Conservation (phyloP, 805 yeast genomes). For the Candida ipomoeae region DNA sequence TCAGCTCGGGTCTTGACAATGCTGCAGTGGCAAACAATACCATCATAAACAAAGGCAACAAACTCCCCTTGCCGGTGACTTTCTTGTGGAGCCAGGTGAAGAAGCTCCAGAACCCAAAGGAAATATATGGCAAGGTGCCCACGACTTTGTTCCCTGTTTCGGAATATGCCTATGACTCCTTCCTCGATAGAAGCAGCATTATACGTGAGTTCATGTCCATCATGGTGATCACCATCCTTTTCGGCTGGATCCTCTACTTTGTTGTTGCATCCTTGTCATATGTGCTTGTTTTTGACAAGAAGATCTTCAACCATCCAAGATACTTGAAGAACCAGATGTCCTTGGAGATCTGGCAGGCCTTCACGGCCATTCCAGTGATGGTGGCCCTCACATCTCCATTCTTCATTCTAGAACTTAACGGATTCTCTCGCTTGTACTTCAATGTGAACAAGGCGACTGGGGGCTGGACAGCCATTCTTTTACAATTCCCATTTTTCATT, state of each 20-base stretch:
- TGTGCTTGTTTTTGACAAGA: conserved; percentile 75
- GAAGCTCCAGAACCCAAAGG: conserved; percentile 30
- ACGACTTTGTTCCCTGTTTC: conserved; percentile 57
- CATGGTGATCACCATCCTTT: conserved; percentile 64
- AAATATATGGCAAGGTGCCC: conserved; percentile 61
- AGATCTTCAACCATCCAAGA: conserved; percentile 92
- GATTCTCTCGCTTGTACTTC: conserved; percentile 76
- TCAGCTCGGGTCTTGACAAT: conserved; percentile 10
- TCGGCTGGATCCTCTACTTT: conserved; percentile 84
- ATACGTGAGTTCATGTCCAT: conserved; percentile 69
- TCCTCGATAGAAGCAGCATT: conserved; percentile 66
- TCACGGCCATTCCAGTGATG: conserved; percentile 85
- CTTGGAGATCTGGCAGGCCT: conserved; percentile 75
- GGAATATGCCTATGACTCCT: conserved; percentile 57
- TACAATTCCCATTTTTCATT: conserved; percentile 74
- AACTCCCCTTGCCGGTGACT: conserved; percentile 14
- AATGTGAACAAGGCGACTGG: conserved; percentile 58
- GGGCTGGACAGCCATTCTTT: conserved; percentile 58
- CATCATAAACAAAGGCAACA: conserved; percentile 12
- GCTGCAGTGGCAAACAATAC: conserved; percentile 14
- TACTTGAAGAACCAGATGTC: conserved; percentile 90
- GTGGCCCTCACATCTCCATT: conserved; percentile 84
- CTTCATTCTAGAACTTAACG: conserved; percentile 79
- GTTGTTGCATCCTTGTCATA: conserved; percentile 74
- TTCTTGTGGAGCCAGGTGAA: conserved; percentile 13